These are phyloP conservation scores for Chlorella sp. DNA, from an alignment of 139 green algal species.

Conservation along the genomic window DNA sequence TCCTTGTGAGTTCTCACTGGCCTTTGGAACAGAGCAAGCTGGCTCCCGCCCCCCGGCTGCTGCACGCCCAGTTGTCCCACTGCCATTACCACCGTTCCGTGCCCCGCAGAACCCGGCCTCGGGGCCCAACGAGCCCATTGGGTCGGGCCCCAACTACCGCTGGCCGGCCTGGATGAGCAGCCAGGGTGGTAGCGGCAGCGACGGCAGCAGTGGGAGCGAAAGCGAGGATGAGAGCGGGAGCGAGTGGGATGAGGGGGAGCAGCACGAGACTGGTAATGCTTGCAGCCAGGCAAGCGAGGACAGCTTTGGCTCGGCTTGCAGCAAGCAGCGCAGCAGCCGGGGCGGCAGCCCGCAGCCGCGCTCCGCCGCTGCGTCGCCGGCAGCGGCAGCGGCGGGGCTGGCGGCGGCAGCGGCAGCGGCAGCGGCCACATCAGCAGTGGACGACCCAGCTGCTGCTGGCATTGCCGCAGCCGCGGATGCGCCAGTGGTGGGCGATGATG, in stretches of 20 bases:
- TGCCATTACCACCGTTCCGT: too few relatives aligned
- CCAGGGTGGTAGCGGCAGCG: background rate
- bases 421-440: background rate
- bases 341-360: background rate
- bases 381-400: background rate
- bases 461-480: too few relatives aligned
- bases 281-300: constrained; percentile 8
- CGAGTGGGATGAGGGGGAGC: background rate
- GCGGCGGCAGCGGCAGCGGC: background rate
- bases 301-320: constrained; percentile 1
- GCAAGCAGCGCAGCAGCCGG: constrained; percentile 8
- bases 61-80: too few relatives aligned
- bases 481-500: too few relatives aligned
- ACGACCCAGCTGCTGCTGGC: too few relatives aligned
- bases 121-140: background rate
- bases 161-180: background rate
- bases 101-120: too few relatives aligned
- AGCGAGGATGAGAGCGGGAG: background rate
- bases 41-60: too few relatives aligned
- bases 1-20: too few relatives aligned
- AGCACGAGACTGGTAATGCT: background rate
- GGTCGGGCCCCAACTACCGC: background rate
- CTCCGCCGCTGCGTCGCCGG: too few relatives aligned
- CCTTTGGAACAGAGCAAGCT: too few relatives aligned
- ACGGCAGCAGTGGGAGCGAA: background rate